phyloP scores from a whole-genome alignment of 1,139 yeast species.

The Nakaseomyces sp. region DNA sequence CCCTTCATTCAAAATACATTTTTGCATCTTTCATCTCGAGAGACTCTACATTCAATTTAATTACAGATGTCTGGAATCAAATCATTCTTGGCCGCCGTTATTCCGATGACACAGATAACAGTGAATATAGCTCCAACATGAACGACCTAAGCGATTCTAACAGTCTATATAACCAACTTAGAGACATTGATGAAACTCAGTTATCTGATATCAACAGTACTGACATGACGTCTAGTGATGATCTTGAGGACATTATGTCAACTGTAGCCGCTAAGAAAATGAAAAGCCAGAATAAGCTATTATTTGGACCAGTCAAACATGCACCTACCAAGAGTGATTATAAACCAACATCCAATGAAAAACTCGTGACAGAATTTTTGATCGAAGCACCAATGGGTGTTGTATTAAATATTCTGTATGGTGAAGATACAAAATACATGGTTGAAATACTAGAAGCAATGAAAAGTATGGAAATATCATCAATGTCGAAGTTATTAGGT shows the following conservation, averaged over 20 bases:
- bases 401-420: slow-evolving; percentile 60
- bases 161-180: slow-evolving; percentile 1
- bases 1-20: slow-evolving; percentile 59
- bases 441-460: slow-evolving; percentile 49
- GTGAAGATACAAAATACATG: slow-evolving; percentile 53
- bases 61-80: slow-evolving; percentile 54
- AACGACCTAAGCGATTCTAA: slow-evolving; percentile 11
- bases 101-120: slow-evolving; percentile 20
- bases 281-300: slow-evolving; percentile 8
- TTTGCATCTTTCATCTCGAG: slow-evolving; percentile 68
- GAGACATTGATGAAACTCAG: slow-evolving; percentile 8
- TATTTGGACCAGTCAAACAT: slow-evolving; percentile 39
- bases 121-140: slow-evolving; percentile 11
- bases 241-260: slow-evolving; percentile 19
- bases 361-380: slow-evolving; percentile 51
- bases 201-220: slow-evolving; percentile 12
- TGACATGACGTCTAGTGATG: slow-evolving; percentile 27
- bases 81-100: slow-evolving; percentile 27
- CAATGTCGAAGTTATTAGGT: slow-evolving; percentile 41
- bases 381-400: slow-evolving; percentile 75
- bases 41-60: slow-evolving; percentile 54
- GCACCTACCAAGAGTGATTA: slow-evolving; percentile 46
- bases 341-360: slow-evolving; percentile 49
- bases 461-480: slow-evolving; percentile 61
- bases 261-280: slow-evolving; percentile 6